Evolutionary conservation across 2,329 filamentous ascomycete genomes (phyloP).

Genomic region (Cercospora sp.): DNA sequence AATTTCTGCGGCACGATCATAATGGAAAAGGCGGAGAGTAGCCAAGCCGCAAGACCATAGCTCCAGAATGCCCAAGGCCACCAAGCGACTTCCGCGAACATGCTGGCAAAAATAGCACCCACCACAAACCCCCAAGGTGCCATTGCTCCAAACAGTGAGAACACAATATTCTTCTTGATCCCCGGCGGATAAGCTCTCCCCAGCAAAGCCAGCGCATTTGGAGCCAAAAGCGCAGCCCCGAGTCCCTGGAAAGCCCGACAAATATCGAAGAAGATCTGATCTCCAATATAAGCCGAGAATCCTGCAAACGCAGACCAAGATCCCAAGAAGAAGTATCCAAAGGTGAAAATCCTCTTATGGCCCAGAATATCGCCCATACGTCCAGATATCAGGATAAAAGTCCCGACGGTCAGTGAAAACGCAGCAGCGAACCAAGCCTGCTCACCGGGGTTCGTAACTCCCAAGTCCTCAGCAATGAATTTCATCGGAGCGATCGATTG

Average conservation of each 20-base stretch:
- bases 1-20: slow-evolving; percentile 33
- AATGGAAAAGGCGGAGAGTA: slow-evolving; percentile 28
- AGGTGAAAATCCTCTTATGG: slow-evolving; percentile 44
- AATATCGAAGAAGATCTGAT: slow-evolving; percentile 39
- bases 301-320: slow-evolving; percentile 45
- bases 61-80: slow-evolving; percentile 41
- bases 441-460: slow-evolving; percentile 43
- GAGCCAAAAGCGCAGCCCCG: slow-evolving; percentile 41
- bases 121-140: slow-evolving; percentile 41
- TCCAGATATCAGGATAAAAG: slow-evolving; percentile 48
- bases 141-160: slow-evolving; percentile 41
- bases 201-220: slow-evolving; percentile 43
- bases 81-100: slow-evolving; percentile 39
- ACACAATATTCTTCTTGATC: slow-evolving; percentile 43
- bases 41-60: slow-evolving; percentile 32
- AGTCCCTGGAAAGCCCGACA: slow-evolving; percentile 45
- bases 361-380: slow-evolving; percentile 47
- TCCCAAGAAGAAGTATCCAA: slow-evolving; percentile 44
- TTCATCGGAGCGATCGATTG: slow-evolving; percentile 44
- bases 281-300: slow-evolving; percentile 39
- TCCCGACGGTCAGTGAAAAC: slow-evolving; percentile 47
- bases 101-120: slow-evolving; percentile 38
- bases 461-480: slow-evolving; percentile 48
- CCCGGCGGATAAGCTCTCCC: slow-evolving; percentile 39
- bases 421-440: slow-evolving; percentile 48